These are phyloP conservation scores for Peltaster fructicola DNA, from an alignment of 2,329 filamentous ascomycete genomes.

Conservation along the genomic window DNA sequence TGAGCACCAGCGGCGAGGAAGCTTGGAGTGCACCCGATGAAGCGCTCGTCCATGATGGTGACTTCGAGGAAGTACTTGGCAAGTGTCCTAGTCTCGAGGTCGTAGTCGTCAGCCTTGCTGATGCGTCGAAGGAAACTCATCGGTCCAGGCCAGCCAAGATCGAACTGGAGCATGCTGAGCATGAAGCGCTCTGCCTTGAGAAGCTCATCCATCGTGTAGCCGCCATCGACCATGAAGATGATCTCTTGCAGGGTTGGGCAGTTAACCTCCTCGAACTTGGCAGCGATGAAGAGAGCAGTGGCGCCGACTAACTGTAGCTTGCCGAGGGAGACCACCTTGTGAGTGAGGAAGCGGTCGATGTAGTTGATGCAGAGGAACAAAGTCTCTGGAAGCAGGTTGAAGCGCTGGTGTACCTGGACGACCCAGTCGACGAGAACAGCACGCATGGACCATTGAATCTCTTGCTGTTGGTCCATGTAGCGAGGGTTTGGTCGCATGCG, in stretches of 20 bases:
- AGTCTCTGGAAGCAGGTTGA: conserved; percentile 81
- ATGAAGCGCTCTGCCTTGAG: conserved; percentile 96
- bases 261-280: conserved; percentile 98
- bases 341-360: conserved; percentile 87
- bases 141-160: conserved; percentile 93
- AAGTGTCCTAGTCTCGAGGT: conserved; percentile 82
- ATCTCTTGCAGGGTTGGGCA: conserved; percentile 90
- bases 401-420: conserved; percentile 85
- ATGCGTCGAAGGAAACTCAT: conserved; percentile 96
- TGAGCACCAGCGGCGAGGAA: conserved; percentile 83
- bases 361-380: conserved; percentile 92
- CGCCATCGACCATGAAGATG: conserved; percentile 92
- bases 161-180: conserved; percentile 89
- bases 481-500: conserved; percentile 71
- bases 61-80: conserved; percentile 97
- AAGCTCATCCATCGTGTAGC: conserved; percentile 79
- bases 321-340: conserved; percentile 83
- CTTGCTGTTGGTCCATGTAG: conserved; percentile 95
- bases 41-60: conserved; percentile 94
- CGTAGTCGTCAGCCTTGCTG: conserved; percentile 97
- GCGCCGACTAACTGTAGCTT: conserved; percentile 94
- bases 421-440: conserved; percentile 96
- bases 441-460: conserved; percentile 98
- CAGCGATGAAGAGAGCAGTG: conserved; percentile 85
- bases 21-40: conserved; percentile 79